These are phyloP conservation scores for Golubevia pallescens DNA, from an alignment of 1,284 basidiomycete species.

Conservation along the genomic window DNA sequence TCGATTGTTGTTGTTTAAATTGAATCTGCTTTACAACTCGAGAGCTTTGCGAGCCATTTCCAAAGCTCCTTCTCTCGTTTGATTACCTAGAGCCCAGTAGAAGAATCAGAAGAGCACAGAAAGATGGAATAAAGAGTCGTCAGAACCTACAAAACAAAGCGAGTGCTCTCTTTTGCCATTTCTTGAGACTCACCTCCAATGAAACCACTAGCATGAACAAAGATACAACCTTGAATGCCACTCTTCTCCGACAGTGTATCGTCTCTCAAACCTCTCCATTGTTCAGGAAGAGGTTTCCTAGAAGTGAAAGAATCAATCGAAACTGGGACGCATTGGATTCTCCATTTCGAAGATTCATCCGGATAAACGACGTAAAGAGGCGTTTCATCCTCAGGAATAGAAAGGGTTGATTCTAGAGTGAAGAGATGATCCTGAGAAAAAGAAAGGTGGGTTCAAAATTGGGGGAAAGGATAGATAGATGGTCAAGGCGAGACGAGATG, in stretches of 20 bases:
- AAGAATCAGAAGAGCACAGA: neutral
- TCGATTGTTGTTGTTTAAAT: too few relatives aligned
- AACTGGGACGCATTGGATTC: constrained; percentile 88
- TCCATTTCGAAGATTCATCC: constrained; percentile 78
- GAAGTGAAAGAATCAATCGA: constrained; percentile 84
- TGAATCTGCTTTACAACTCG: too few relatives aligned
- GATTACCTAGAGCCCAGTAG: constrained; percentile 72
- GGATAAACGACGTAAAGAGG: constrained; percentile 86
- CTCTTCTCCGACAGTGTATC: constrained; percentile 76
- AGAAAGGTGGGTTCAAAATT: too few relatives aligned
- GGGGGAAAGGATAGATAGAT: too few relatives aligned
- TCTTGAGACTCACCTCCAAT: constrained; percentile 82
- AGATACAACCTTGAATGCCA: constrained; percentile 81
- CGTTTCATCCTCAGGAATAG: constrained; percentile 66
- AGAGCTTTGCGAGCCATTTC: constrained; percentile 77
- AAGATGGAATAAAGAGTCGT: too few relatives aligned
- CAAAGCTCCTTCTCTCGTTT: constrained; percentile 85
- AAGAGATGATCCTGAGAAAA: constrained; percentile 93
- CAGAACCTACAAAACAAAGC: too few relatives aligned
- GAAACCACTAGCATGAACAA: constrained; percentile 93
- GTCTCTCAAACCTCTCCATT: constrained; percentile 90
- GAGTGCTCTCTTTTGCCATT: too few relatives aligned
- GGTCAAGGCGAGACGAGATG: too few relatives aligned
- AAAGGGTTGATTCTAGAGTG: constrained; percentile 72
- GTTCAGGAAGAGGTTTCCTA: constrained; percentile 88